A percentile compares a stretch with the other conserved stretches of the same genome.
Conservation (phyloP, 2,329 filamentous ascomycete genomes). For the Botrytis porri region DNA sequence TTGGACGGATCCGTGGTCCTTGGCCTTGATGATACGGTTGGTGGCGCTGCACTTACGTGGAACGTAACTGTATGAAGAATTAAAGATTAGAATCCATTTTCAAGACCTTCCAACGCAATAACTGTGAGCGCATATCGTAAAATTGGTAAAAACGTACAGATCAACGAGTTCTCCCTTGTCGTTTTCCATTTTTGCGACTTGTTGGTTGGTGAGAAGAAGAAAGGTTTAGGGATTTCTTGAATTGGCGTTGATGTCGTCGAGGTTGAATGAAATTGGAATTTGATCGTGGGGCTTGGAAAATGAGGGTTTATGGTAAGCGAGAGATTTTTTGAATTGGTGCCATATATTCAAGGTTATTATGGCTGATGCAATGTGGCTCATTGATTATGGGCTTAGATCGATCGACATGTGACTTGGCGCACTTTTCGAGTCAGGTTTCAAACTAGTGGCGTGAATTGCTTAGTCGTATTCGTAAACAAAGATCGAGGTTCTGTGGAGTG, state of each 20-base stretch:
- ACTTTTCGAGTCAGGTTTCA: conserved; percentile 11
- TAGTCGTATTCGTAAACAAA: conserved; percentile 11
- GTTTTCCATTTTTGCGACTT: conserved; percentile 88
- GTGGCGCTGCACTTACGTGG: conserved; percentile 98
- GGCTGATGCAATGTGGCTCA: neutral
- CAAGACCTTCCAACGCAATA: neutral
- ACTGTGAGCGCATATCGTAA: neutral
- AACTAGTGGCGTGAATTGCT: neutral
- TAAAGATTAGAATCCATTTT: conserved; percentile 18
- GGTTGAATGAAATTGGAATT: conserved; percentile 33
- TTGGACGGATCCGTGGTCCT: conserved; percentile 98
- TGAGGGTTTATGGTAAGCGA: conserved; percentile 20
- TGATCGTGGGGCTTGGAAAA: conserved; percentile 21
- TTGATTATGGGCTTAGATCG: neutral
- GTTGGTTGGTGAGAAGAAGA: conserved; percentile 32
- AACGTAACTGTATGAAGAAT: conserved; percentile 68
- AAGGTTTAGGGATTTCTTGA: conserved; percentile 16
- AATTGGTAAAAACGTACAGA: conserved; percentile 63
- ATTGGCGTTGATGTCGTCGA: conserved; percentile 30
- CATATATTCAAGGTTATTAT: neutral
- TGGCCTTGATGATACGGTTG: conserved; percentile 99
- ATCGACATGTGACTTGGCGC: conserved; percentile 11
- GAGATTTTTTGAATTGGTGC: conserved; percentile 8
- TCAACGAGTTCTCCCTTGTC: conserved; percentile 99
- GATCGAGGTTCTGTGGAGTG: neutral